phyloP scores from a whole-genome alignment of 176 grass and related monocot species.

The Carex parvula region DNA sequence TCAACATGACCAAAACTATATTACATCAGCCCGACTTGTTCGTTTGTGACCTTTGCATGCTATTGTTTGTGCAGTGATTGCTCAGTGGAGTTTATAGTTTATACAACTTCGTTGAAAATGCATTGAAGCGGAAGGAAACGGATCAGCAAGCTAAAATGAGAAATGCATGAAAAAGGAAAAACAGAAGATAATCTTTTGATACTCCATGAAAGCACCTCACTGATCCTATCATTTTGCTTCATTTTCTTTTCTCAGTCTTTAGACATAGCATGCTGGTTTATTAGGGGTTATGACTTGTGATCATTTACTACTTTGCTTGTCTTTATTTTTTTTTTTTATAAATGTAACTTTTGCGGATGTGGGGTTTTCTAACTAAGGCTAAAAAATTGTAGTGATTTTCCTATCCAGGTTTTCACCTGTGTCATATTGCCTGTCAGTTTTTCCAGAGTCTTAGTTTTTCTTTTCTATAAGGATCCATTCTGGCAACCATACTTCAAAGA shows the following conservation, averaged over 20 bases:
- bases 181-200: constrained; percentile 46
- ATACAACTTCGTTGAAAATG: constrained; percentile 72
- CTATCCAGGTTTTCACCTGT: background rate
- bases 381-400: too few relatives aligned
- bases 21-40: background rate
- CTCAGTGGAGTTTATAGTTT: constrained; percentile 89
- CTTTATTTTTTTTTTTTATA: background rate
- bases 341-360: background rate
- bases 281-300: background rate
- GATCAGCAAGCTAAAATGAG: constrained; percentile 24
- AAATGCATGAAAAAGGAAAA: constrained; percentile 60
- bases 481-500: too few relatives aligned
- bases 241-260: constrained; percentile 16
- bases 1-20: background rate
- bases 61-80: constrained; percentile 51
- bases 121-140: constrained; percentile 45
- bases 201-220: constrained; percentile 43
- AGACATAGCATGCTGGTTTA: background rate
- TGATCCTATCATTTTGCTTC: background rate
- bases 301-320: background rate
- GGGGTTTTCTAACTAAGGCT: too few relatives aligned
- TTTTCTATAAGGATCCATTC: too few relatives aligned
- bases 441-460: background rate
- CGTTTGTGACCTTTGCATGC: background rate
- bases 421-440: background rate